phyloP scores from a whole-genome alignment of 768 basidiomycete genomes.

The Suillus americanus region DNA sequence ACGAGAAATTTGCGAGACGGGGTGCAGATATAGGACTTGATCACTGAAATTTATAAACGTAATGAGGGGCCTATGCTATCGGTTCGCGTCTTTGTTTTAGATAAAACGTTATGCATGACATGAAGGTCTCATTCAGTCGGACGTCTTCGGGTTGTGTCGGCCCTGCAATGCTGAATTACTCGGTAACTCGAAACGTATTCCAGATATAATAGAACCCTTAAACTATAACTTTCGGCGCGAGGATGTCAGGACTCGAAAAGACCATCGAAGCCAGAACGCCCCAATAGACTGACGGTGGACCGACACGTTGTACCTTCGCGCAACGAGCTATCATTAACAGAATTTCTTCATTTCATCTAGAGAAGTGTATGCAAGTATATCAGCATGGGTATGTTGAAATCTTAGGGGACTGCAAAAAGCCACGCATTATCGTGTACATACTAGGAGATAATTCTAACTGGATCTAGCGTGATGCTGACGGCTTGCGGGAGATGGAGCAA shows the following conservation, averaged over 20 bases:
- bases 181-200: not conserved
- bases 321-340: not conserved
- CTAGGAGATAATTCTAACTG: not conserved
- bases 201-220: not conserved
- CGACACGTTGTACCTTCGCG: not conserved
- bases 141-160: not conserved
- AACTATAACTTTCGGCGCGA: not conserved
- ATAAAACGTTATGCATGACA: not conserved
- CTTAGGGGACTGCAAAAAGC: not conserved
- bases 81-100: not conserved
- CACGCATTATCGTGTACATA: not conserved
- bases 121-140: not conserved
- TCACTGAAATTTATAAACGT: slow-evolving; percentile 8
- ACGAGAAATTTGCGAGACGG: slow-evolving; percentile 16
- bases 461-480: not conserved
- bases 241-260: not conserved
- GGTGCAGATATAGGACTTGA: slow-evolving; percentile 19
- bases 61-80: not conserved
- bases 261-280: not conserved
- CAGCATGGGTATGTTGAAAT: too few species aligned
- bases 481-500: not conserved
- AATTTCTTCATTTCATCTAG: not conserved
- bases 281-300: not conserved
- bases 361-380: too few species aligned
- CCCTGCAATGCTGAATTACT: not conserved